Percentiles rank a stretch among this genome's conserved stretches.
These are phyloP conservation scores for Xeromyces bisporus DNA, from an alignment of 495 filamentous ascomycete genomes.

Conservation along the genomic window DNA sequence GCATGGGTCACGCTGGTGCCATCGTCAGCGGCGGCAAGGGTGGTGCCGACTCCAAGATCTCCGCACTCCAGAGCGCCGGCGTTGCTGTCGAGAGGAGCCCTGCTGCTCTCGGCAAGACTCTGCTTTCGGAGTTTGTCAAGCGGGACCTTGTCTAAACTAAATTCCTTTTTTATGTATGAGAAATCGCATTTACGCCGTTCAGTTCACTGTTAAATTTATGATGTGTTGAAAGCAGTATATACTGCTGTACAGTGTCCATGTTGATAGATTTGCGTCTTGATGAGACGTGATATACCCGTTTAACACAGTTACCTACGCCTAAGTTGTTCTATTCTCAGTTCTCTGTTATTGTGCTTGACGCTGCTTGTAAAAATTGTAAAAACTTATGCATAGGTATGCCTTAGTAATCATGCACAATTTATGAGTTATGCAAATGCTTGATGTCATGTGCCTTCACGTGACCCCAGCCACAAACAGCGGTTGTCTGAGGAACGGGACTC, in stretches of 20 bases:
- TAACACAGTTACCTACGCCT: conserved; percentile 1
- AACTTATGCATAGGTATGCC: too few species aligned
- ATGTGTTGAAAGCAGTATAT: too few species aligned
- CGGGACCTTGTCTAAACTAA: conserved; percentile 71
- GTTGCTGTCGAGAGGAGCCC: conserved; percentile 94
- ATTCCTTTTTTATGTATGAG: conserved; percentile 3
- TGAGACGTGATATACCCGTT: not conserved
- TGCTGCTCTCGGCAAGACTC: conserved; percentile 73
- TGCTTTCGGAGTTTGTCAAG: conserved; percentile 91
- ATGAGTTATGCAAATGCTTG: not conserved
- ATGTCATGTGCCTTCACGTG: conserved; percentile 10
- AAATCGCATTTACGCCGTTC: too few species aligned
- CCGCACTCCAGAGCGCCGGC: conserved; percentile 79
- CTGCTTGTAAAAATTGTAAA: too few species aligned
- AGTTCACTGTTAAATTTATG: too few species aligned
- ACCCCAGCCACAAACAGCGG: conserved; percentile 10
- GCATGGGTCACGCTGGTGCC: conserved; percentile 97
- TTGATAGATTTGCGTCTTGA: not conserved
- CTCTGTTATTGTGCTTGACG: too few species aligned
- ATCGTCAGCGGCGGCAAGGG: conserved; percentile 97
- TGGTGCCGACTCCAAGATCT: conserved; percentile 93
- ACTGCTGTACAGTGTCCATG: too few species aligned
- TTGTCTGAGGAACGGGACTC: conserved; percentile 23
- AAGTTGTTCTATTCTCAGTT: too few species aligned
- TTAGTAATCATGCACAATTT: not conserved